Conservation (phyloP, 106 monocot species). For the Dactylorhiza incarnata region DNA sequence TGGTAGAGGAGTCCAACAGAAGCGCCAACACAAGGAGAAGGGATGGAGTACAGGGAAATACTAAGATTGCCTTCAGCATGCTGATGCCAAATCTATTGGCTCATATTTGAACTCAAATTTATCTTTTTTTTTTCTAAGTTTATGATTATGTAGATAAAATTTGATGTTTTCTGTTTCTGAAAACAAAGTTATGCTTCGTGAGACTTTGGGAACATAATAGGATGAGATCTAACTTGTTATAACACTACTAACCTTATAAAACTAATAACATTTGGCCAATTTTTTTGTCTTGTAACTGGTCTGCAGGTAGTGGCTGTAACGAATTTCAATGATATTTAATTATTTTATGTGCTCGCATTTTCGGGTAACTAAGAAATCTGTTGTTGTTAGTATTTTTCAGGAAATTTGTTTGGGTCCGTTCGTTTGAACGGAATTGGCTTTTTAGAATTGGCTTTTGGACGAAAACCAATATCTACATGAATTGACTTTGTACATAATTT, state of each 20-base stretch:
- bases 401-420: too few species aligned
- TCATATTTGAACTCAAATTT: not conserved
- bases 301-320: too few species aligned
- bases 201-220: not conserved
- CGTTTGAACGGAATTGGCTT: too few species aligned
- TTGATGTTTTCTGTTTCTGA: not conserved
- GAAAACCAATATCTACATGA: too few species aligned
- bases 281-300: too few species aligned
- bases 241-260: not conserved
- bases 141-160: not conserved
- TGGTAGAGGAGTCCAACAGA: slow-evolving; percentile 17
- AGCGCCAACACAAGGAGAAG: slow-evolving; percentile 23
- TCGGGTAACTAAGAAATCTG: too few species aligned
- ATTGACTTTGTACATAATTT: too few species aligned
- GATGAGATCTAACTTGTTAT: not conserved
- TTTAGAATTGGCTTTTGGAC: too few species aligned
- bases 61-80: slow-evolving; percentile 10
- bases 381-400: too few species aligned
- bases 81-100: not conserved
- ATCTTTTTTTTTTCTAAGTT: not conserved
- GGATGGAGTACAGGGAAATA: slow-evolving; percentile 52
- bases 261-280: too few species aligned
- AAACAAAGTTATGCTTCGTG: not conserved
- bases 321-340: too few species aligned
- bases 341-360: too few species aligned